Conservation (phyloP, 345 rosid genomes). For the Cardamine chenopodiifolia region DNA sequence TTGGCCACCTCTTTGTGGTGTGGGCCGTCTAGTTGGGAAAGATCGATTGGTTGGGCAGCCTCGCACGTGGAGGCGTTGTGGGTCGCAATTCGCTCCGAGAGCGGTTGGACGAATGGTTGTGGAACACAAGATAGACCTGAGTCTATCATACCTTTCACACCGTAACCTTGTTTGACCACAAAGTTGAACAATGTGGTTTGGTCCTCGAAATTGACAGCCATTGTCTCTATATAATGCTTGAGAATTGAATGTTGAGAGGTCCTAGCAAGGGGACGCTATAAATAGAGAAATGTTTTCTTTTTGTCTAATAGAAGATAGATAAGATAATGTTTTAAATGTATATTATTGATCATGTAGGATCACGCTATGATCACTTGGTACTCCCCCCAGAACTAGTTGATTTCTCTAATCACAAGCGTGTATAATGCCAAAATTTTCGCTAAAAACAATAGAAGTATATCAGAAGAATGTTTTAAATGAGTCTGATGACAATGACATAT, state of each 20-base stretch:
- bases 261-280: conserved; percentile 15
- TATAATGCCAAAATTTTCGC: conserved; percentile 27
- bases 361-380: not conserved
- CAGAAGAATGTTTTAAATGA: not conserved
- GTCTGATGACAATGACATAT: too few relatives aligned
- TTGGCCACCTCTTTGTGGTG: conserved; percentile 43
- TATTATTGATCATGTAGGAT: conserved; percentile 3
- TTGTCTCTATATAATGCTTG: conserved; percentile 1
- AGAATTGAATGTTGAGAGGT: conserved; percentile 11
- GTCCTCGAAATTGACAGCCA: conserved; percentile 42
- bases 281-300: not conserved
- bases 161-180: conserved; percentile 55
- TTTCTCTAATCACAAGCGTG: conserved; percentile 14
- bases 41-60: conserved; percentile 47
- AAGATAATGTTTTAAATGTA: not conserved
- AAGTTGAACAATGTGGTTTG: conserved; percentile 49
- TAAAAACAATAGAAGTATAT: not conserved
- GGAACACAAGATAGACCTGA: conserved; percentile 53
- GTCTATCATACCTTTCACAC: conserved; percentile 63
- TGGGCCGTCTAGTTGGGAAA: conserved; percentile 51
- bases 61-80: conserved; percentile 15
- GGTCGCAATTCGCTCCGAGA: conserved; percentile 51
- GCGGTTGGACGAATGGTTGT: conserved; percentile 44
- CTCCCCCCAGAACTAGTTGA: not conserved
- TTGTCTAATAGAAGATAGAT: not conserved